A percentile compares a stretch with the other conserved stretches of the same genome.
phyloP scores from a whole-genome alignment of 1,284 basidiomycete species.

The Omphalotus olearius region DNA sequence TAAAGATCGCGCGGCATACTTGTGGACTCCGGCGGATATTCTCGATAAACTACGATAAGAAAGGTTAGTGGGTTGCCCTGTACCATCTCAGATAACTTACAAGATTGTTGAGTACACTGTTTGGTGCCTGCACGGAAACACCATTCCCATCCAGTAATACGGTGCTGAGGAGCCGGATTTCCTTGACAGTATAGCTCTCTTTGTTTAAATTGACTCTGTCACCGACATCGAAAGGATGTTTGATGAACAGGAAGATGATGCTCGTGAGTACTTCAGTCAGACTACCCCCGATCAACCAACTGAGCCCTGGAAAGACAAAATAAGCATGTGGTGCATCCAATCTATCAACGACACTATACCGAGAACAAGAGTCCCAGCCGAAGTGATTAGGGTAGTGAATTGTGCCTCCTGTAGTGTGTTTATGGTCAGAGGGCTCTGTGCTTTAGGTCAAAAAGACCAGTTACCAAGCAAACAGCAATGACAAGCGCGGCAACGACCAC shows the following conservation, averaged over 20 bases:
- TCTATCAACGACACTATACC: conserved; percentile 35
- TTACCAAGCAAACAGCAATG: conserved; percentile 67
- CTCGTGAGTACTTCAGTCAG: conserved; percentile 67
- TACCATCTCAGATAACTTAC: conserved; percentile 32
- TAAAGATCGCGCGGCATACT: conserved; percentile 27
- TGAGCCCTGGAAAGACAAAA: conserved; percentile 47
- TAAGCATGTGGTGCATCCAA: conserved; percentile 3
- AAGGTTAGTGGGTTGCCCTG: conserved; percentile 13
- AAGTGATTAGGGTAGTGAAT: conserved; percentile 72
- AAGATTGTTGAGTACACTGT: conserved; percentile 63
- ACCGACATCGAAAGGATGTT: conserved; percentile 87
- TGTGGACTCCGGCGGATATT: conserved; percentile 71
- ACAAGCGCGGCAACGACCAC: conserved; percentile 69
- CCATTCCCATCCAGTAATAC: conserved; percentile 64
- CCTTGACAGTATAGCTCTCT: conserved; percentile 76
- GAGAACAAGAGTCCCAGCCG: conserved; percentile 79
- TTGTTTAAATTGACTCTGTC: conserved; percentile 63
- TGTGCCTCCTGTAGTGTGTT: conserved; percentile 51
- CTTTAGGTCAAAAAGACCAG: conserved; percentile 18
- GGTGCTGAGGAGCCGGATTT: conserved; percentile 81
- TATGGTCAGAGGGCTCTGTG: neutral
- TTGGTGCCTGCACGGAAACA: conserved; percentile 63
- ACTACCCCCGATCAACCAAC: conserved; percentile 83
- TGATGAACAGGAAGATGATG: conserved; percentile 86
- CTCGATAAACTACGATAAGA: conserved; percentile 51